phyloP scores from a whole-genome alignment of 2,329 filamentous ascomycete species.

The Anisogramma anomala region DNA sequence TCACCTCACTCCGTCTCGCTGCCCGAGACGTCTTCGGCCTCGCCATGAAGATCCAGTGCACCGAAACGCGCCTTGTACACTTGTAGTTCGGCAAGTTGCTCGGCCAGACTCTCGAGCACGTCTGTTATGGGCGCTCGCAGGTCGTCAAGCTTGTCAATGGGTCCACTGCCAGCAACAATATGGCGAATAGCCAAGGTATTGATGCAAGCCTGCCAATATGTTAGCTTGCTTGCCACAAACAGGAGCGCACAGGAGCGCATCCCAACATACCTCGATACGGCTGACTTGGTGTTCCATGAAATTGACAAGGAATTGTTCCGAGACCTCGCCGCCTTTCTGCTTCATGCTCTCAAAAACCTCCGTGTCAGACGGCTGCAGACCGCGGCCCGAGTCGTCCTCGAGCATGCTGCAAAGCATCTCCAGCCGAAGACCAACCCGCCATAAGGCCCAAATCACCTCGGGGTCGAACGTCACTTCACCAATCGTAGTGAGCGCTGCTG shows the following conservation, averaged over 20 bases:
- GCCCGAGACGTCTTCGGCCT: constrained; percentile 20
- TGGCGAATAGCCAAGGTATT: constrained; percentile 70
- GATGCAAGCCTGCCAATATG: constrained; percentile 55
- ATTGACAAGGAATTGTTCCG: constrained; percentile 76
- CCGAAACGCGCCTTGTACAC: constrained; percentile 46
- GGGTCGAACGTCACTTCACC: constrained; percentile 67
- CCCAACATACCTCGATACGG: constrained; percentile 71
- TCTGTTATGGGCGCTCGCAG: constrained; percentile 68
- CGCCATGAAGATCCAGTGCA: constrained; percentile 23
- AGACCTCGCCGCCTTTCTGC: constrained; percentile 66
- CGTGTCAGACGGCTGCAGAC: constrained; percentile 69
- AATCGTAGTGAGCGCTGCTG: constrained; percentile 49
- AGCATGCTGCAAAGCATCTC: constrained; percentile 88
- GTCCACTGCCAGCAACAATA: constrained; percentile 57
- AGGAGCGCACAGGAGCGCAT: not conserved
- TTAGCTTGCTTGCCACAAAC: not conserved
- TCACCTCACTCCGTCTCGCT: constrained; percentile 26
- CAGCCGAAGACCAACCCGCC: constrained; percentile 76
- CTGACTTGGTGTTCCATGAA: constrained; percentile 93
- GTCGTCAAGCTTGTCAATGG: constrained; percentile 52
- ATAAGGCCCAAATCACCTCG: constrained; percentile 76
- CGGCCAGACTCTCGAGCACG: constrained; percentile 51
- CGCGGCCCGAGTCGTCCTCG: constrained; percentile 54
- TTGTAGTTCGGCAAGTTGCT: constrained; percentile 53
- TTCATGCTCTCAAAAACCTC: constrained; percentile 63